These are phyloP conservation scores for Plasmodium gallinaceum DNA, from an alignment of 169 alveolate species.

Conservation along the genomic window DNA sequence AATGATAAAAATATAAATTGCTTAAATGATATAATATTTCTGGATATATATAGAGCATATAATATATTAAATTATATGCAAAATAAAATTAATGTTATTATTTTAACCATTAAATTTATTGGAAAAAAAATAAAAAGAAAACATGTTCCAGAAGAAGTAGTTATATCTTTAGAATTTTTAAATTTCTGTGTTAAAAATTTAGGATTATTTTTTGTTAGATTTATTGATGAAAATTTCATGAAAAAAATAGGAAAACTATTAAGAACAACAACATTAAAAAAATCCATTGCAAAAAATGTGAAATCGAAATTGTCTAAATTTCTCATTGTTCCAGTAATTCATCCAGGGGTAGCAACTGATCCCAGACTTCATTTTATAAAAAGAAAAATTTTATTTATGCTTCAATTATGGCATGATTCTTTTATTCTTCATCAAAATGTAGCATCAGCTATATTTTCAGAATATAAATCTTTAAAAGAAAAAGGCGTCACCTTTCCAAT, in stretches of 20 bases:
- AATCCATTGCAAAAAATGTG: slow-evolving; percentile 81
- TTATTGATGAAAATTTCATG: slow-evolving; percentile 84
- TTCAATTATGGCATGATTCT: slow-evolving; percentile 85
- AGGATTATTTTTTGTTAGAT: slow-evolving; percentile 81
- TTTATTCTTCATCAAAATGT: slow-evolving; percentile 81
- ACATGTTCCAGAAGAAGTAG: slow-evolving; percentile 84
- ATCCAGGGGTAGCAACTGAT: slow-evolving; percentile 88
- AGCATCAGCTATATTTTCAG: slow-evolving; percentile 80
- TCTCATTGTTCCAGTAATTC: slow-evolving; percentile 81
- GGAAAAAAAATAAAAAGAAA: slow-evolving; percentile 83
- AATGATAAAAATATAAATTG: slow-evolving; percentile 75
- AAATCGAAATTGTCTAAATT: slow-evolving; percentile 84
- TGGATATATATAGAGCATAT: slow-evolving; percentile 77
- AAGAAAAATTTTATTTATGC: slow-evolving; percentile 81
- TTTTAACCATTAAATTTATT: slow-evolving; percentile 77
- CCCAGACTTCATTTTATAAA: slow-evolving; percentile 85
- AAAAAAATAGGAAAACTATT: slow-evolving; percentile 78
- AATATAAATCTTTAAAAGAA: slow-evolving; percentile 81
- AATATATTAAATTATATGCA: slow-evolving; percentile 77
- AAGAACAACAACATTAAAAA: slow-evolving; percentile 80
- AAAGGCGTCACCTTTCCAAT: slow-evolving; percentile 81
- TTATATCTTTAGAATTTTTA: slow-evolving; percentile 82
- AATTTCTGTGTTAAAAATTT: slow-evolving; percentile 79
- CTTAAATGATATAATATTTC: slow-evolving; percentile 73
- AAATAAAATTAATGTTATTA: slow-evolving; percentile 56